A percentile compares a stretch with the other conserved stretches of the same genome.
These are phyloP conservation scores for Cytospora paraplurivora DNA, from an alignment of 2,329 filamentous ascomycete genomes.

Conservation along the genomic window DNA sequence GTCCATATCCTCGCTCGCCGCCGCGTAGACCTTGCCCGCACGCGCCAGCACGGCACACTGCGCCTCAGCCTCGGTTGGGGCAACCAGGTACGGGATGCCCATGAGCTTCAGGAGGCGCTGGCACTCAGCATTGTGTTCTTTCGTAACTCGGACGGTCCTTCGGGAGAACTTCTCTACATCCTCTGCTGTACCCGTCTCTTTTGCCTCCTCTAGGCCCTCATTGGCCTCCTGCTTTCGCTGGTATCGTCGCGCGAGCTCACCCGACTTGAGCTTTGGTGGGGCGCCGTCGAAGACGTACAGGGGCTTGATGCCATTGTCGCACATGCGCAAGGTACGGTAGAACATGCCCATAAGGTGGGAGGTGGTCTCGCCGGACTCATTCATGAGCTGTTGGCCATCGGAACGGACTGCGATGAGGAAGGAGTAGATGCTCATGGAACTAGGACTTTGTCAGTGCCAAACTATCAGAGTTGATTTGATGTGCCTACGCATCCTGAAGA, in stretches of 20 bases:
- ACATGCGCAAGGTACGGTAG: slow-evolving; percentile 96
- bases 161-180: slow-evolving; percentile 98
- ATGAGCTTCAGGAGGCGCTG: slow-evolving; percentile 89
- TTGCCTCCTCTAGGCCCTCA: slow-evolving; percentile 89
- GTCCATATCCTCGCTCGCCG: slow-evolving; percentile 98
- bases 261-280: slow-evolving; percentile 95
- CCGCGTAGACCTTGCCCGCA: slow-evolving; percentile 94
- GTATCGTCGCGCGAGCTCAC: slow-evolving; percentile 93
- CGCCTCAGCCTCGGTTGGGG: slow-evolving; percentile 94
- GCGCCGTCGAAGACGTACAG: slow-evolving; percentile 98
- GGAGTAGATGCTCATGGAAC: slow-evolving; percentile 98
- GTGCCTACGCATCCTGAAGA: slow-evolving; percentile 58
- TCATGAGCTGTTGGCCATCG: slow-evolving; percentile 94
- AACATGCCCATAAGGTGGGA: slow-evolving; percentile 99
- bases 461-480: background rate
- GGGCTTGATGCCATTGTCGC: slow-evolving; percentile 98
- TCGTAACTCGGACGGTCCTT: slow-evolving; percentile 89
- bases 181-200: slow-evolving; percentile 93
- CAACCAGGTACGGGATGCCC: slow-evolving; percentile 93
- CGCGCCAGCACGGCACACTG: slow-evolving; percentile 90
- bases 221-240: slow-evolving; percentile 92
- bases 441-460: slow-evolving; percentile 38
- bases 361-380: slow-evolving; percentile 92
- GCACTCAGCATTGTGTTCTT: slow-evolving; percentile 95
- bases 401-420: slow-evolving; percentile 97